Base-by-base conservation (phyloP, 129 eudicot genomes). In the Ambrosia artemisiifolia region DNA sequence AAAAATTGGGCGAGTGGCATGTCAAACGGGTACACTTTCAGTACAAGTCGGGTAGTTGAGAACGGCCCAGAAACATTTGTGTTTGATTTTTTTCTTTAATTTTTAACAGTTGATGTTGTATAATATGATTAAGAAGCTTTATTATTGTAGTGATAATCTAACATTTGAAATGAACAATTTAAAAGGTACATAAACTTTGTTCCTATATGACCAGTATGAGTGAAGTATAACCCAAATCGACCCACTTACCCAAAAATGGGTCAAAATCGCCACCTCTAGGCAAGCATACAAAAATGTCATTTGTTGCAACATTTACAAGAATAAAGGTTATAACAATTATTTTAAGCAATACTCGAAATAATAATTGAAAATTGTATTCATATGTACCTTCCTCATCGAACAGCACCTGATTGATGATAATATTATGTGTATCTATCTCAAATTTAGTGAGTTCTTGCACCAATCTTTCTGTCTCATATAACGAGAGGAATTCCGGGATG, bases 401-500 rank as follows among this genome's bases (percentile, higher is more conserved):
- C 57, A 95, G 83, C 55, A 95, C 99, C 88, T 95, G 99, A 66
- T 95, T 95, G 76, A 95, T 95, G 59, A 95, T 88, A 77, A 95
- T 91, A 82, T 95, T 95, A 75, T 91, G 99, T 6, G 97, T 84
- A 74, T 95, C 99, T 59, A 95, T 95, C 94, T 90, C 99, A 53
- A 88, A 95, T 75, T 88, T 95, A 30, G 94, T 79, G 38, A 95
- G 99, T 60, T 95, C 99, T 79, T 95, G 97, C 46, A 95, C 97
- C 80, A 95, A 77, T 79, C 99, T 83, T 61, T 95, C 99, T 30
- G 99, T 95, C 82, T 95, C 99, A 28, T 95, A 95, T 14, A 95
- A 80, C 18, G 99, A 95, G 42, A 95, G 97, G 81, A 95, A 95
- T 63, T 95, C 99, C 4, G 99, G 99, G 67, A 95, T 95, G 97